Percentiles rank a stretch among this genome's conserved stretches.
Conservation (phyloP, 345 rosid species). For the Lagerstroemia speciosa region DNA sequence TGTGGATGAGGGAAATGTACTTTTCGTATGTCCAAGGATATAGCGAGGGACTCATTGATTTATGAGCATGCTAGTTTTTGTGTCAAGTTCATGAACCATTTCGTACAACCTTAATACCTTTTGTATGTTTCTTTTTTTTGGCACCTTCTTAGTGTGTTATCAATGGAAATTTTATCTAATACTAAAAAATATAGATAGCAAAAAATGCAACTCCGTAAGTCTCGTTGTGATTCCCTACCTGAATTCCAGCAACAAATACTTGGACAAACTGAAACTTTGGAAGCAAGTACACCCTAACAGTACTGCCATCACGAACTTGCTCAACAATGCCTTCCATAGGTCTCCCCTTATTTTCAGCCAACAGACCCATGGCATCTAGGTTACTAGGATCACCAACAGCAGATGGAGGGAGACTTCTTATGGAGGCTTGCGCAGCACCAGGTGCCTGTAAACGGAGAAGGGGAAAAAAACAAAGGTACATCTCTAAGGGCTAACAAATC, state of each 20-base stretch:
- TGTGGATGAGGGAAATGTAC: no score
- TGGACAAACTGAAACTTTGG: constrained; percentile 94
- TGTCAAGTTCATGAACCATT: no score
- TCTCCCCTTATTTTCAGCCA: constrained; percentile 71
- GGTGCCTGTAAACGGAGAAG: constrained; percentile 43
- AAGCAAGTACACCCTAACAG: constrained; percentile 81
- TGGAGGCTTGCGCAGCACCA: constrained; percentile 72
- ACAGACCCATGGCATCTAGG: constrained; percentile 77
- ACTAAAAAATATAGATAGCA: no score
- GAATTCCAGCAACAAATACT: constrained; percentile 94
- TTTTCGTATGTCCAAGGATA: no score
- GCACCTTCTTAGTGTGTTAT: no score
- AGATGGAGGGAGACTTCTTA: constrained; percentile 88
- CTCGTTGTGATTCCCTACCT: constrained; percentile 33
- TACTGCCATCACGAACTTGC: constrained; percentile 96
- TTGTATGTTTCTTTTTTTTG: no score
- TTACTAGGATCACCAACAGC: constrained; percentile 77
- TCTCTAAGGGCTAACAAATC: not conserved
- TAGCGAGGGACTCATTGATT: no score
- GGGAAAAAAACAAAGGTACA: not conserved
- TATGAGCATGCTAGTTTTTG: no score
- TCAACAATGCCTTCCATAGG: constrained; percentile 88
- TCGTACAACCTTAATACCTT: no score
- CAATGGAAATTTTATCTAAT: no score
- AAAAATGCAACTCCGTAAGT: not conserved